Base-by-base conservation (phyloP, 805 yeast genomes). In the Dipodascus geniculatus region DNA sequence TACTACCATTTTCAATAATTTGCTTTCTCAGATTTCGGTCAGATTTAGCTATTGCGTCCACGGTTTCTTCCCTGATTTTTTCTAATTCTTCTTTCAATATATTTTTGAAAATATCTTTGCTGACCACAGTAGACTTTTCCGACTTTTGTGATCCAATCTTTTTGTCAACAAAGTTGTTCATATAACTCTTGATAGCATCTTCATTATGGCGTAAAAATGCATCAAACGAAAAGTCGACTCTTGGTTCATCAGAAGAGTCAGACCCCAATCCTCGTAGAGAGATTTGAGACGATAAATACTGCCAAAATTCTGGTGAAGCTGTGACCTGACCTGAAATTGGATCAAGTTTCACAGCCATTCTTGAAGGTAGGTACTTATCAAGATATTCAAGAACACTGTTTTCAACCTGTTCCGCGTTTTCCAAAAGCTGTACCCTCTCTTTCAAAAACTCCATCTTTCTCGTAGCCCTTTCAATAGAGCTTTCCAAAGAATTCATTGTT, bases 241-340 rank as follows among this genome's bases (percentile, higher is more conserved):
- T n/a, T 6, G 11, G 44, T 17, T n/a, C 17, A 17, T 9, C 4
- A 17, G 8, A 8, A 14, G 11, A 8, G 35, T 28, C 14, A 8
- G 44, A n/a, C 6, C 20, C 20, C 4, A 38, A n/a, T 17, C 44
- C 44, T 38, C 44, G 4, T 38, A 38, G 14, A 11, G 44, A 14
- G 4, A 38, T 9, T 38, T 38, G 44, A 6, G 44, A 38, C 11
- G 52, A 51, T 4, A 54, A 23, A 22, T 51, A 51, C 9, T 38
- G 28, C 56, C 54, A 54, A 22, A 54, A 54, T 23, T 54, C 56
- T 2, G 56, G 54, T n/a, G 35, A 24, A 19, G 49, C 49, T n/a
- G 23, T 14, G 3, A 54, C 22, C 23, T 51, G 42, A 14, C 47
- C 24, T 1, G 54, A 14, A 11, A 38, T 42, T 20, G 55, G 55